Base-by-base conservation (phyloP, 495 filamentous ascomycete species). In the Penicillium verhagenii region DNA sequence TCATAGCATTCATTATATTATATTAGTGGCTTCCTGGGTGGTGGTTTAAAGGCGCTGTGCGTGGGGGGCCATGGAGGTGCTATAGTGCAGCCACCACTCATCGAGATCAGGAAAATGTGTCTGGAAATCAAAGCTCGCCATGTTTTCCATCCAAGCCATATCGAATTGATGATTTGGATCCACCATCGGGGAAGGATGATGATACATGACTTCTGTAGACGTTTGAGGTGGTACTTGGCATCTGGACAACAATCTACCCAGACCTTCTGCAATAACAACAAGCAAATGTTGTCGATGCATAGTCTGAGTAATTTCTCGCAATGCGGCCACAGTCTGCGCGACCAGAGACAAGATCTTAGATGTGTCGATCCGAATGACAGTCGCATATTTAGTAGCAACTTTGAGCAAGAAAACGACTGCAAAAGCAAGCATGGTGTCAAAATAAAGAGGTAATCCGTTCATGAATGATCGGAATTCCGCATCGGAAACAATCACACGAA, bases 351-450 rank as follows among this genome's bases (percentile, higher is more conserved):
- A 28, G 10, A 69, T 69, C 23, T 67, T 62, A 23, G n/a, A 45
- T 0, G 61, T 67, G 44, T 69, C 66, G 24, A 69, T 65, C 11
- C 61, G 42, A 21, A 67, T 61, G 18, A 54, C 54, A 4, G 40
- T 44, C 6, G 55, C 61, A 39, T 61, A 59, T 24, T 63, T 65
- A 1, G 68, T 71, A 0, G 70, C 65, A 19, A 70, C 67, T 47
- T 67, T 72, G 25, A 73, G 55, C 1, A 73, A 53, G 44, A 74
- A 74, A 1, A 73, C 54, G 1, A 69, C 62, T 7, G 68, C 66
- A 51, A 74, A 74, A 8, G 71, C 71, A 23, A 69, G 50, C 70
- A 74, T 72, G 0, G 61, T 73, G 50, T 68, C 57, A 25, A 72
- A 69, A 21, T 72, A 73, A 6, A 68, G 29, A 1, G 71, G 71